Conservation (phyloP, 768 basidiomycete genomes). For the Trametopsis cervina region DNA sequence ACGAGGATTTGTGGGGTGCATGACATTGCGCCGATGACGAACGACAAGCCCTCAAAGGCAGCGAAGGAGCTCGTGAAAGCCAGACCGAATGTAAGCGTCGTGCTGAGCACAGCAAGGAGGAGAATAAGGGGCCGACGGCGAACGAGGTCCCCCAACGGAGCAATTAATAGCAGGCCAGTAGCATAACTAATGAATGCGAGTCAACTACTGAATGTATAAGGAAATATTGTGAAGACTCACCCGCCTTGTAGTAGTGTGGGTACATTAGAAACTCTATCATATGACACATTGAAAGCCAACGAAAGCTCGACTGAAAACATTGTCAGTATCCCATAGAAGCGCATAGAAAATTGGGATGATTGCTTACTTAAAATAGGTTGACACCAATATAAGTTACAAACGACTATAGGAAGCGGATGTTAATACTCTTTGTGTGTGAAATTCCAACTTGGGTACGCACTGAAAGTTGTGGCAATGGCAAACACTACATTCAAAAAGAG, state of each 20-base stretch:
- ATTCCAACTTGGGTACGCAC: conserved; percentile 23
- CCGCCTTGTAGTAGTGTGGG: conserved; percentile 63
- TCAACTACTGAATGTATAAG: neutral
- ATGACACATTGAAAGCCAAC: conserved; percentile 28
- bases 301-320: conserved; percentile 13
- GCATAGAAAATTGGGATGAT: conserved; percentile 24
- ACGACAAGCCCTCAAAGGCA: conserved; percentile 59
- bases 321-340: conserved; percentile 19
- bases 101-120: conserved; percentile 42
- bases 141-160: conserved; percentile 77
- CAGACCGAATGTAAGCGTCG: conserved; percentile 60
- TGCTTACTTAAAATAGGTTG: conserved; percentile 43
- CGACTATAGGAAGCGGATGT: conserved; percentile 28
- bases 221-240: conserved; percentile 23
- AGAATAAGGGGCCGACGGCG: conserved; percentile 67
- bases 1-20: conserved; percentile 71
- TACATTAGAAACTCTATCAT: conserved; percentile 37
- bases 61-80: conserved; percentile 48
- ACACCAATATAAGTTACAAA: conserved; percentile 73
- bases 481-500: conserved; percentile 49
- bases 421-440: neutral
- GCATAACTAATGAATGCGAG: conserved; percentile 13
- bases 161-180: conserved; percentile 43
- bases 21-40: conserved; percentile 58
- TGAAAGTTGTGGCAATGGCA: conserved; percentile 59